Conservation (phyloP, 2,329 filamentous ascomycete species). For the Neonectria coccinea region DNA sequence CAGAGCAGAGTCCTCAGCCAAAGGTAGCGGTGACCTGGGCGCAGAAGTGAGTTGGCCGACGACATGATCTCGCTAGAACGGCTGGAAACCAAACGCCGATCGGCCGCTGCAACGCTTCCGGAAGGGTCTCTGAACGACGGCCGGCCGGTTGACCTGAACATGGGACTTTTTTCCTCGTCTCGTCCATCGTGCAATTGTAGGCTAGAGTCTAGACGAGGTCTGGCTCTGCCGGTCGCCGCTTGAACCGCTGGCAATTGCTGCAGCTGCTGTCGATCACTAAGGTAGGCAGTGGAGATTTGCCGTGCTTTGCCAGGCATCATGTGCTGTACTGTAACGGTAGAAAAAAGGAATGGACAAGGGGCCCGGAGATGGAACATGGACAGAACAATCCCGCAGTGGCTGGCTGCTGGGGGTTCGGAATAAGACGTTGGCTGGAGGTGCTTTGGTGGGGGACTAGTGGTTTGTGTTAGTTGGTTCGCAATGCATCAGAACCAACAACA, state of each 20-base stretch:
- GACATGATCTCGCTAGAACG: conserved; percentile 17
- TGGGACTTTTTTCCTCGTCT: neutral
- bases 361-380: conserved; percentile 17
- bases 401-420: conserved; percentile 5
- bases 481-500: conserved; percentile 5
- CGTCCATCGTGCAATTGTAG: neutral
- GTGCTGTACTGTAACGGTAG: neutral
- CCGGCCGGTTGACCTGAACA: conserved; percentile 9
- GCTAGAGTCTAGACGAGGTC: neutral
- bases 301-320: conserved; percentile 2
- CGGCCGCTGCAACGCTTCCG: conserved; percentile 18
- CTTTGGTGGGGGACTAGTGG: neutral
- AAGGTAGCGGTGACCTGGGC: conserved; percentile 17
- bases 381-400: neutral
- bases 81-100: conserved; percentile 17
- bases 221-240: conserved; percentile 1
- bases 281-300: conserved; percentile 4
- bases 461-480: neutral
- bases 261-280: conserved; percentile 23
- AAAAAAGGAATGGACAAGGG: conserved; percentile 11
- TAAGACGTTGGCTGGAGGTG: neutral
- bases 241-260: conserved; percentile 8
- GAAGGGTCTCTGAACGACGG: conserved; percentile 4
- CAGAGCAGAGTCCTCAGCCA: conserved; percentile 7
- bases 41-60: conserved; percentile 30